A percentile compares a stretch with the other conserved stretches of the same genome.
Conservation (phyloP, 163 green algal genomes). For the Prototheca wickerhamii region DNA sequence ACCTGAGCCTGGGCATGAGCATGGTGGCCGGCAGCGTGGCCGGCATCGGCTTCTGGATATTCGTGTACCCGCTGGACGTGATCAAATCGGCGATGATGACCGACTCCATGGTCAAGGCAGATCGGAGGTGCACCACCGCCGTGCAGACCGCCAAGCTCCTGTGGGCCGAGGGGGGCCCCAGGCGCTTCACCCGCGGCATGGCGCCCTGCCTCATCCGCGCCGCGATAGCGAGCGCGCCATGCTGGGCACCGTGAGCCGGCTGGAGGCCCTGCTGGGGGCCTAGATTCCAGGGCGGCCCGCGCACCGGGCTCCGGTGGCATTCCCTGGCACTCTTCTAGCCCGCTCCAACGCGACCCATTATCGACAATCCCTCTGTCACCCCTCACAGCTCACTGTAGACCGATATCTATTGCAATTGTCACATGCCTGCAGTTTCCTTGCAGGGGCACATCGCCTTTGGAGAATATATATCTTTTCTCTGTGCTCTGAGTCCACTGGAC, state of each 20-base stretch:
- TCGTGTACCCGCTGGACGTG: slow-evolving; percentile 88
- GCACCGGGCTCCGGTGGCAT: too few species aligned
- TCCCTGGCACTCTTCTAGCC: too few species aligned
- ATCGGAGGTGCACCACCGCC: slow-evolving; percentile 72
- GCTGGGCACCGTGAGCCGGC: slow-evolving; percentile 84
- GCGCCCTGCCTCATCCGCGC: slow-evolving; percentile 82
- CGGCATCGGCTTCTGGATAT: slow-evolving; percentile 81
- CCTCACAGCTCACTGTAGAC: too few species aligned
- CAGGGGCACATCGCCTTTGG: too few species aligned
- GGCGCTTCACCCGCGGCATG: slow-evolving; percentile 88
- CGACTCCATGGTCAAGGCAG: slow-evolving; percentile 61
- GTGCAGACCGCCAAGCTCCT: not conserved
- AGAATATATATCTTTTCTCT: too few species aligned
- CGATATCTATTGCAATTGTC: too few species aligned
- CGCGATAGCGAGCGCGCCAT: slow-evolving; percentile 82
- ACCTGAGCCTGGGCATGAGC: not conserved
- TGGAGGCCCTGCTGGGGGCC: slow-evolving; percentile 39
- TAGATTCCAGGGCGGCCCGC: too few species aligned
- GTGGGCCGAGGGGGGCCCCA: slow-evolving; percentile 66
- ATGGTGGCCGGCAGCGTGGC: slow-evolving; percentile 45
- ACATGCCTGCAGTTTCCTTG: too few species aligned
- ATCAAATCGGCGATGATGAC: slow-evolving; percentile 91
- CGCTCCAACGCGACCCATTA: too few species aligned
- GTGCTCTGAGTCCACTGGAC: too few species aligned
- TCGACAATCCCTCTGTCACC: too few species aligned